Conservation (phyloP, 2,329 filamentous ascomycete species). For the Neofusicoccum ribis region DNA sequence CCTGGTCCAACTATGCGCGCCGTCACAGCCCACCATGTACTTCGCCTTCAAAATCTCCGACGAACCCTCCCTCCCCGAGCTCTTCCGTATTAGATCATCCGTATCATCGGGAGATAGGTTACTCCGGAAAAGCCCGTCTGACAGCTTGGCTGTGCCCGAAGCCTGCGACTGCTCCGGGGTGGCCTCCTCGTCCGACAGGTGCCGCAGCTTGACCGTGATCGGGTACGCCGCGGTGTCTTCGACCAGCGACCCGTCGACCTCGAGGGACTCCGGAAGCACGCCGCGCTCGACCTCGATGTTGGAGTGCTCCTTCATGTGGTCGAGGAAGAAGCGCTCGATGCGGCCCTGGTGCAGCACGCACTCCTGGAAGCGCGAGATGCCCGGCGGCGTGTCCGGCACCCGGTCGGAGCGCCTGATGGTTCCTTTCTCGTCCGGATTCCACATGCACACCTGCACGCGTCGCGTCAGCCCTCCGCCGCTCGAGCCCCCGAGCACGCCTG, state of each 20-base stretch:
- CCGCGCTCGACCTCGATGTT: conserved; percentile 58
- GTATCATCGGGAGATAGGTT: conserved; percentile 60
- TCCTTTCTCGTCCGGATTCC: conserved; percentile 63
- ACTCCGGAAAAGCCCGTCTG: conserved; percentile 61
- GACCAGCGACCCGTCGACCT: conserved; percentile 53
- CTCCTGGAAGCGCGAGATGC: conserved; percentile 64
- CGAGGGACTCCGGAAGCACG: conserved; percentile 57
- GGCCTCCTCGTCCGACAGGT: conserved; percentile 60
- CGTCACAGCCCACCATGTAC: conserved; percentile 69
- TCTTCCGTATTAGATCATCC: conserved; percentile 51
- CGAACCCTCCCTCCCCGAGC: conserved; percentile 35
- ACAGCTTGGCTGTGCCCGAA: conserved; percentile 26
- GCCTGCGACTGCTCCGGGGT: conserved; percentile 45
- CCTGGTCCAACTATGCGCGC: conserved; percentile 66
- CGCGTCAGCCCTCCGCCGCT: background rate
- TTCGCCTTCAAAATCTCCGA: conserved; percentile 55
- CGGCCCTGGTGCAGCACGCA: conserved; percentile 70
- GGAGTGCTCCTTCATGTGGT: conserved; percentile 58
- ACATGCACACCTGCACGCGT: conserved; percentile 37
- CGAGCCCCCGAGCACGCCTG: too few relatives aligned
- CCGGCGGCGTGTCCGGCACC: conserved; percentile 63
- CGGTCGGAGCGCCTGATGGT: conserved; percentile 59
- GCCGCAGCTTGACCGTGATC: conserved; percentile 59
- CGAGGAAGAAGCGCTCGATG: conserved; percentile 67
- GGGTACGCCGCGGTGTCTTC: conserved; percentile 58